Evolutionary conservation across 2,329 filamentous ascomycete genomes (phyloP).

Genomic region (Zarea fungicola): DNA sequence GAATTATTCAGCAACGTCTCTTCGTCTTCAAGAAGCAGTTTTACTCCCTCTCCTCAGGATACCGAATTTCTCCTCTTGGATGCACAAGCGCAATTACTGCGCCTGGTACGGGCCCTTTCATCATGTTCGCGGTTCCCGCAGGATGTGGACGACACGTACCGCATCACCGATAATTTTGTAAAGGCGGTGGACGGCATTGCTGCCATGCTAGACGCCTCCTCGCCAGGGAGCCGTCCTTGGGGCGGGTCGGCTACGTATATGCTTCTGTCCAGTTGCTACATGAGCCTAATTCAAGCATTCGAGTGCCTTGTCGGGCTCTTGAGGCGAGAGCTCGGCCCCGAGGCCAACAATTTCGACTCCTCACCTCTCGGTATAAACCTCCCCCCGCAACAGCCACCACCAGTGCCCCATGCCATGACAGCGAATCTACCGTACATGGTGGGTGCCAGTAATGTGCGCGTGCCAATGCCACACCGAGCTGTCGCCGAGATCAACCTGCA

Average conservation of each 20-base stretch:
- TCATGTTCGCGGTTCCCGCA: not conserved
- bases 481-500: conserved; percentile 12
- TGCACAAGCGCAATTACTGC: not conserved
- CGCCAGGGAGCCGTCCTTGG: not conserved
- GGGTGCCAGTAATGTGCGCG: not conserved
- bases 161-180: conserved; percentile 5
- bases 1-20: not conserved
- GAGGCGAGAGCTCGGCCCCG: not conserved
- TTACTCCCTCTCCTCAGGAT: not conserved
- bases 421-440: not conserved
- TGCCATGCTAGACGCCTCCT: not conserved
- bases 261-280: conserved; percentile 12
- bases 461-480: conserved; percentile 6
- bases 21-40: not conserved
- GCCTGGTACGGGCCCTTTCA: not conserved
- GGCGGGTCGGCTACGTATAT: not conserved
- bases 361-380: not conserved
- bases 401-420: not conserved
- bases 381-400: not conserved
- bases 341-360: not conserved
- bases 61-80: not conserved
- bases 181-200: conserved; percentile 1
- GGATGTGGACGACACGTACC: conserved; percentile 11
- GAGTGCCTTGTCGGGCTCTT: conserved; percentile 3
- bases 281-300: conserved; percentile 10